phyloP scores from a whole-genome alignment of 192 early-diverging fungal species.

The Ambispora gerdemannii region DNA sequence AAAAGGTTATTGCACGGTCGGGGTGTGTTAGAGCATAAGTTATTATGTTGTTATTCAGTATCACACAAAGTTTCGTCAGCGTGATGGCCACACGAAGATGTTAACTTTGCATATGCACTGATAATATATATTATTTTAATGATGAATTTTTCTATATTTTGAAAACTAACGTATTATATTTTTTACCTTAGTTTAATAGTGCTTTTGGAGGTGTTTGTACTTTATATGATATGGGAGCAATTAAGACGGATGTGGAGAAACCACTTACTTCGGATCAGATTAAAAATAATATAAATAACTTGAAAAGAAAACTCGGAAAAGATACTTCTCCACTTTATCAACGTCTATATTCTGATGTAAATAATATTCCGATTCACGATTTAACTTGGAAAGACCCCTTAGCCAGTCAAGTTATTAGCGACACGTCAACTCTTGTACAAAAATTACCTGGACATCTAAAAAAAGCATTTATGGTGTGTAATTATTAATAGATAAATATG shows the following conservation, averaged over 20 bases:
- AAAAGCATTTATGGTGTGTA: slow-evolving; percentile 21
- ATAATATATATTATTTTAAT: not conserved
- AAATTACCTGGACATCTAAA: not conserved
- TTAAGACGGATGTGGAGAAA: not conserved
- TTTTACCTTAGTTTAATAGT: not conserved
- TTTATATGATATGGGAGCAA: not conserved
- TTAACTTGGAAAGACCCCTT: slow-evolving; percentile 4
- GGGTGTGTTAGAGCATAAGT: not conserved
- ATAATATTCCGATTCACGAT: not conserved
- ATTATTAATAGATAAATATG: not conserved
- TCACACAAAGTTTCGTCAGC: slow-evolving; percentile 7
- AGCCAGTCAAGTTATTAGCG: slow-evolving; percentile 9
- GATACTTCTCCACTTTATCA: slow-evolving; percentile 2
- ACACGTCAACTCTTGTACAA: not conserved
- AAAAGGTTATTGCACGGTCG: not conserved
- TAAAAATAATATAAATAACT: not conserved
- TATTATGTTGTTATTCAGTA: slow-evolving; percentile 5
- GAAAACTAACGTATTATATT: not conserved
- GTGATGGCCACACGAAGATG: slow-evolving; percentile 10
- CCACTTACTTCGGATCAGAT: slow-evolving; percentile 6
- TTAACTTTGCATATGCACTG: slow-evolving; percentile 16
- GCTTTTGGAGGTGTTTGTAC: not conserved
- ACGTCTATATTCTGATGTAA: not conserved
- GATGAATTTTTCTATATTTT: not conserved
- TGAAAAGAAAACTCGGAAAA: slow-evolving; percentile 7